Base-by-base conservation (phyloP, 2,329 filamentous ascomycete species). In the Ophiostoma montium region DNA sequence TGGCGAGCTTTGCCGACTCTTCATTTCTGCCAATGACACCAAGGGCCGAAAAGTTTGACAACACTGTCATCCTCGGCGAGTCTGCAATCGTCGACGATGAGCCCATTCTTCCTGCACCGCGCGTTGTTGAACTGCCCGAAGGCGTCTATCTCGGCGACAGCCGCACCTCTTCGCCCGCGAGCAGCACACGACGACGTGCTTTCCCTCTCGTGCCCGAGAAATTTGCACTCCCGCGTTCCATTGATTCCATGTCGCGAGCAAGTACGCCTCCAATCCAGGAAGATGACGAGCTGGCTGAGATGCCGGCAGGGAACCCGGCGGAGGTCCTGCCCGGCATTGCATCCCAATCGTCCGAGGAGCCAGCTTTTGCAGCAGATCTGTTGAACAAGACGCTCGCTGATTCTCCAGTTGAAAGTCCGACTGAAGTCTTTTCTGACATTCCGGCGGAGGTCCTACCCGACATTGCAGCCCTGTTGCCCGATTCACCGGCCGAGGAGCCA, bases 161-260 rank as follows among this genome's bases (percentile, higher is more conserved):
- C 18, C 45, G 42, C n/a, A 9, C 23, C 8, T n/a, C 23, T 5
- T 23, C 46, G 3, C 45, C 50, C 3, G 43, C 48, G 2, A 46
- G 50, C 7, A 52, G 39, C 7, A 46, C 35, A 8, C 47, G 45
- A 3, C 54, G 52, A 7, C 53, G 57, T 9, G 54, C 52, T 3
- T 59, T 59, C 36, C 57, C 57, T 16, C 53, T 59, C 18, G 47
- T 59, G 1, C 57, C 57, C 5, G 46, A 49, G 4, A 56, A 53
- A 23, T 57, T 53, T 13, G 31, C 30, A 2, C 21, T 53, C 2
- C 44, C 52, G 5, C 36, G 39, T 4, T 44, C 47, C 36, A 35
- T 5, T 16, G 21, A 12, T 15, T 21, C 15, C n/a, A 32, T 16
- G 16, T n/a, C 9, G 30, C 47, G 1, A 19, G 19, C 12, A 12